Percentiles rank a stretch among this genome's conserved stretches.
Evolutionary conservation across 352 stramenopile genomes (phyloP).

Genomic region (Pythium folliculosum): DNA sequence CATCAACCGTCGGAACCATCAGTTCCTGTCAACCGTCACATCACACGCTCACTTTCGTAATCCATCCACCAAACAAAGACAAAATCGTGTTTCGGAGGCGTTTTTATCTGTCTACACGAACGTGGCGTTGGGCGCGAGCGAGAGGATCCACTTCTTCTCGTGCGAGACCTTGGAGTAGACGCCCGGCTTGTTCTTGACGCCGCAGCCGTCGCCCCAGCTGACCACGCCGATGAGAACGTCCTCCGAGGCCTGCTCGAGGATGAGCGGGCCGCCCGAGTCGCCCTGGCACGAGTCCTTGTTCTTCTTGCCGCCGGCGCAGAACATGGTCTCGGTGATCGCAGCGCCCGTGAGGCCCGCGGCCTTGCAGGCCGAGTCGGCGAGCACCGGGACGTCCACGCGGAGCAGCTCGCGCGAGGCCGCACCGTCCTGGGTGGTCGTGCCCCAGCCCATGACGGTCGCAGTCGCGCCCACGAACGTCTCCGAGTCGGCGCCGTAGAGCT

Average conservation of each 20-base stretch:
- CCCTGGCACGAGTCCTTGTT: slow-evolving; percentile 49
- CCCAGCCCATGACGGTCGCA: slow-evolving; percentile 31
- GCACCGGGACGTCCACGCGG: slow-evolving; percentile 39
- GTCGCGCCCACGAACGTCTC: neutral
- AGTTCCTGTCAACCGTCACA: too few species aligned
- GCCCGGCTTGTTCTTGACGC: slow-evolving; percentile 42
- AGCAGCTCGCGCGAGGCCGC: slow-evolving; percentile 33
- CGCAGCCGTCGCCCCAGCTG: slow-evolving; percentile 56
- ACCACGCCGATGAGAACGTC: slow-evolving; percentile 52
- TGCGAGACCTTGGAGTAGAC: slow-evolving; percentile 52
- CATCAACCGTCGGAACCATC: too few species aligned
- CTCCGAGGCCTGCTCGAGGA: slow-evolving; percentile 33
- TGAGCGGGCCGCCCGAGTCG: slow-evolving; percentile 51
- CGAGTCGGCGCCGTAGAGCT: slow-evolving; percentile 3
- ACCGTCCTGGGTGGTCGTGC: slow-evolving; percentile 32
- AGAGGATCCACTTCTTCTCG: slow-evolving; percentile 45
- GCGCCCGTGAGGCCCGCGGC: neutral
- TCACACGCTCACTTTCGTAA: too few species aligned
- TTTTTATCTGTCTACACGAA: neutral
- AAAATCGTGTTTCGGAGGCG: neutral
- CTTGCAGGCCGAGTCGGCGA: slow-evolving; percentile 39
- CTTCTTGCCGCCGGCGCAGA: slow-evolving; percentile 42
- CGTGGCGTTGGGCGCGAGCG: slow-evolving; percentile 20
- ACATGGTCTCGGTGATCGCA: slow-evolving; percentile 34
- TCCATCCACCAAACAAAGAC: neutral